phyloP scores from a whole-genome alignment of 805 yeast species.

The Ogataea haglerorum region DNA sequence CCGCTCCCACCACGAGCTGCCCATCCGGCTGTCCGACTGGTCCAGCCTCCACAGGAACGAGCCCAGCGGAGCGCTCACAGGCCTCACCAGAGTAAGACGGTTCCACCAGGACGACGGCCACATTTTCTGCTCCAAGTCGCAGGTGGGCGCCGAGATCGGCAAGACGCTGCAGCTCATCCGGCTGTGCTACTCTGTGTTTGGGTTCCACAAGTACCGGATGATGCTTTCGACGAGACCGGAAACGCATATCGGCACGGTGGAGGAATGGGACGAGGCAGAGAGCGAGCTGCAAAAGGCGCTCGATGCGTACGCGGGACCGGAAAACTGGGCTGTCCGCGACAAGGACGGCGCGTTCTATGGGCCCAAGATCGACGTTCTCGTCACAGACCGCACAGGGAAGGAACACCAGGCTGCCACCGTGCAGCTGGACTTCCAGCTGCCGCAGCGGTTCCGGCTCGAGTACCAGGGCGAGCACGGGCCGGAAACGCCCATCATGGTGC shows the following conservation, averaged over 20 bases:
- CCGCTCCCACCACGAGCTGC: constrained; percentile 81
- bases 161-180: constrained; percentile 71
- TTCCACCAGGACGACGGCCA: constrained; percentile 99
- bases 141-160: constrained; percentile 69
- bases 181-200: constrained; percentile 69
- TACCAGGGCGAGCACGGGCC: constrained; percentile 55
- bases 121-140: constrained; percentile 80
- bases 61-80: constrained; percentile 89
- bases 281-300: constrained; percentile 56
- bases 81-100: constrained; percentile 87
- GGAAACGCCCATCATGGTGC: constrained; percentile 87
- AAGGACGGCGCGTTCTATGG: constrained; percentile 99
- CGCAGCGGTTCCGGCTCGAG: constrained; percentile 72
- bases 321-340: constrained; percentile 65
- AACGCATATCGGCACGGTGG: constrained; percentile 69
- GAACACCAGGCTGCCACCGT: constrained; percentile 93
- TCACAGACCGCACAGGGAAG: constrained; percentile 76
- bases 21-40: constrained; percentile 82
- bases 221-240: constrained; percentile 86
- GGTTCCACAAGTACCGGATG: constrained; percentile 54
- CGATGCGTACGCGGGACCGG: constrained; percentile 44
- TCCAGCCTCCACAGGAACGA: constrained; percentile 92
- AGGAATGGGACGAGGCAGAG: constrained; percentile 86
- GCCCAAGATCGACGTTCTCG: constrained; percentile 86
- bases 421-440: constrained; percentile 93